Conservation (phyloP, 768 basidiomycete species). For the Leccinum truebloodii region DNA sequence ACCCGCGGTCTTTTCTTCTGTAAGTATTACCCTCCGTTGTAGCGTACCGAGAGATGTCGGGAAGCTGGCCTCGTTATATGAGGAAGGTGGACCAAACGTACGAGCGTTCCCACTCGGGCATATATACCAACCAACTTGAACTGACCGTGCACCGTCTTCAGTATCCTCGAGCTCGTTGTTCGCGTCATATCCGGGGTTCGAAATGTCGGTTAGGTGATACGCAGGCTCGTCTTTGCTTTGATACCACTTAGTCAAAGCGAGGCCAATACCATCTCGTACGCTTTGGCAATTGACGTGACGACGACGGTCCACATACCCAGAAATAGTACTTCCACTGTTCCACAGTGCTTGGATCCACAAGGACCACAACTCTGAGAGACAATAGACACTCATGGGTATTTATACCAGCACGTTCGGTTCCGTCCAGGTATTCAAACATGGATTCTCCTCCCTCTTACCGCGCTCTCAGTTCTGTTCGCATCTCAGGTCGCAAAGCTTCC, state of each 20-base stretch:
- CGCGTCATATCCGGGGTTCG: not conserved
- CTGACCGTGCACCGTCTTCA: too few species aligned
- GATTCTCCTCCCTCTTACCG: not conserved
- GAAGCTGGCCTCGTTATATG: too few species aligned
- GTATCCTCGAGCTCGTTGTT: not conserved
- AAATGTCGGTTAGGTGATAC: not conserved
- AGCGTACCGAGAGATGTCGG: too few species aligned
- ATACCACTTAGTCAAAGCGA: not conserved
- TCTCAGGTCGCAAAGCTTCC: not conserved
- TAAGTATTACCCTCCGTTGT: too few species aligned
- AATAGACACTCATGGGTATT: not conserved
- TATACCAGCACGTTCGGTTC: not conserved
- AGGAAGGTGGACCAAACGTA: too few species aligned
- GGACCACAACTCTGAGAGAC: not conserved
- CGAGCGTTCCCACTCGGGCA: too few species aligned
- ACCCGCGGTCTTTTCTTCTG: not conserved
- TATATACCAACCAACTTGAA: too few species aligned
- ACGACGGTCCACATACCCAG: not conserved
- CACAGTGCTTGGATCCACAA: not conserved
- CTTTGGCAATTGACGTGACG: not conserved
- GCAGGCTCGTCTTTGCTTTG: not conserved
- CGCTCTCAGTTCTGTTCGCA: not conserved
- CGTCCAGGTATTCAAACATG: not conserved
- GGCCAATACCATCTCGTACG: not conserved
- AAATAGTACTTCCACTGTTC: not conserved